Conservation (phyloP, 352 stramenopile genomes). For the Pythium sp. region DNA sequence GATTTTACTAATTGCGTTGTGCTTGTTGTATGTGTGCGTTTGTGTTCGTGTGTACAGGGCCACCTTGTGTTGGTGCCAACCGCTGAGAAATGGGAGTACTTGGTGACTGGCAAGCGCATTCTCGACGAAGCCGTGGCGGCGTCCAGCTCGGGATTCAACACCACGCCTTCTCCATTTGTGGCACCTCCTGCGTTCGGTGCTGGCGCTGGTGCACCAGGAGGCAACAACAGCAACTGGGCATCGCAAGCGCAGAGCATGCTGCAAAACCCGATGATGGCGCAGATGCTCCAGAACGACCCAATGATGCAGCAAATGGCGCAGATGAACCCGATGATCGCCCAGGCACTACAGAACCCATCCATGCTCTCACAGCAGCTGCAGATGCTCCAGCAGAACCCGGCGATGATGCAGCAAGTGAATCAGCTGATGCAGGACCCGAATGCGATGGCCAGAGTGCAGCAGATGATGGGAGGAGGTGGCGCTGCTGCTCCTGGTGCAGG, state of each 20-base stretch:
- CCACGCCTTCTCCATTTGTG: constrained; percentile 15
- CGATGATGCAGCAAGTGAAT: constrained; percentile 77
- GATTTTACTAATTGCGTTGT: neutral
- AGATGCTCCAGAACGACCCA: constrained; percentile 62
- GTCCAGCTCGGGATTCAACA: constrained; percentile 9
- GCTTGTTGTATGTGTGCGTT: neutral
- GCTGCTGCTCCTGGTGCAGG: constrained; percentile 16
- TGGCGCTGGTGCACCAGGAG: neutral
- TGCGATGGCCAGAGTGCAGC: constrained; percentile 68
- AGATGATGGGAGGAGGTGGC: constrained; percentile 39
- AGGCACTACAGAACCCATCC: constrained; percentile 73
- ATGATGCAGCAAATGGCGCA: constrained; percentile 83
- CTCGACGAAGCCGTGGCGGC: constrained; percentile 42
- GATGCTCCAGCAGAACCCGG: constrained; percentile 70
- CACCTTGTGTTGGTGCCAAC: constrained; percentile 69
- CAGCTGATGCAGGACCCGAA: constrained; percentile 82
- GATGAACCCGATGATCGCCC: constrained; percentile 73
- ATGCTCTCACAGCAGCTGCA: constrained; percentile 67
- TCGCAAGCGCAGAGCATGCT: constrained; percentile 63
- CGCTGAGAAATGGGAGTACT: constrained; percentile 71
- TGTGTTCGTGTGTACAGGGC: constrained; percentile 23
- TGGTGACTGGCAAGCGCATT: constrained; percentile 63
- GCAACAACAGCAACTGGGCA: constrained; percentile 34
- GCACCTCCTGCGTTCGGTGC: neutral
- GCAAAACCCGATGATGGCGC: constrained; percentile 72